Base-by-base conservation (phyloP, 768 basidiomycete genomes). In the Termitomyces sp. region DNA sequence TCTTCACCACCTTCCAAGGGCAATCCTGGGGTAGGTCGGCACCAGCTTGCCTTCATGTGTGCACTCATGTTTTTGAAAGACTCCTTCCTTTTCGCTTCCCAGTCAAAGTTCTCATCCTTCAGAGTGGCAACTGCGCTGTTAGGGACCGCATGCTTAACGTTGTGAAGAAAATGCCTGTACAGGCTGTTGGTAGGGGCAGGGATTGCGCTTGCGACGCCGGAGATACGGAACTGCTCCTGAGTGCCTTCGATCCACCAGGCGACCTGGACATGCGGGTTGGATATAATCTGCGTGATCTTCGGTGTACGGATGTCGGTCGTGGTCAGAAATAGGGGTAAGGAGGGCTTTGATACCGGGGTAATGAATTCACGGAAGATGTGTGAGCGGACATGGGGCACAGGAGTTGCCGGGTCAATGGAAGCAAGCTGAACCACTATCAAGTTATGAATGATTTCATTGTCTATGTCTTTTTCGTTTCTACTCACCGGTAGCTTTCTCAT, bases 221-320 rank as follows among this genome's bases (percentile, higher is more conserved):
- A 59, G 65, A 95, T 72, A 47, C 93, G 85, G 67, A 86, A 93
- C 65, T 95, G 93, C 67, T 90, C 85, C 53, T 79, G 69, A 0
- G 83, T 79, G 22, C 81, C 79, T 32, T 81, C 76, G 53, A 86
- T 80, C 89, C 91, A 95, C 86, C 88, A 93, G 12, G 78, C 82
- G 43, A 87, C 62, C 68, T 93, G 87, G 59, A 86, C 80, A 43
- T 75, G 68, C 10, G 78, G 66, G 56, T 76, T 76, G 37, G 74
- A 65, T 24, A 72, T 73, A 47, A 92, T 72, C 62, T 92, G 86
- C 1, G 70, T 47, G 34, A 83, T 78, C 64, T 94, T 94, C 22
- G 85, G 84, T 2, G 85, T 79, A 26, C 92, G 87, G 46, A 86
- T 68, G 72, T 93, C 91, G 47, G 91, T 91, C 13, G 86, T 82